Evolutionary conservation across 129 eudicot species (phyloP), one percentile per base, ranked within the genome.

Genomic region (Pseudognaphalium luteoalbum): DNA sequence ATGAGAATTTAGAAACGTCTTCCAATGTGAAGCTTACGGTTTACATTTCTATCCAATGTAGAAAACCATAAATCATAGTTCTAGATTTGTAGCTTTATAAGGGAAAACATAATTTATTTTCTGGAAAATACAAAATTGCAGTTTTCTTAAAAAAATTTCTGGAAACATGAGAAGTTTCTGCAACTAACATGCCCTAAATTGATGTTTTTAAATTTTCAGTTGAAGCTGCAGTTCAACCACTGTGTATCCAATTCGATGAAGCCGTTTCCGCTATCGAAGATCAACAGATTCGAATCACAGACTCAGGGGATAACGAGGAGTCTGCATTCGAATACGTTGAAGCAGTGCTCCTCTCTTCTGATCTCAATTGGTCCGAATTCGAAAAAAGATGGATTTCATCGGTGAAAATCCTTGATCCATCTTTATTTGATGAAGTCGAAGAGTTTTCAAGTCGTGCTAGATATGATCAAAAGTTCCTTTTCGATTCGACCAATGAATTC

Each of bases 341-440:
- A 77, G 99, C 96, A 1, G 99, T 95, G 70, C 82, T 91, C 44
- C 85, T 87, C 22, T 91, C 88, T 29, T 91, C 99, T 1, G 99
- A 85, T 71, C 88, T 95, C 77, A 91, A 85, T 39, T 91, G 97
- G 97, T 85, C 84, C 34, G 97, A 95, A 33, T 92, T 86, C 60
- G 88, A 87, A 34, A 56, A 69, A 60, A 86, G 96, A 74, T 85
- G 92, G 93, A 87, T 95, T 83, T 89, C 96, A 25, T 80, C 81
- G 0, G 77, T 71, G 20, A 81, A 84, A 70, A 77, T 91, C 22
- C 92, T 95, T 11, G 96, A 91, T 57, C 83, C 85, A 5, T 85
- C 94, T 61, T 74, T 95, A 82, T 86, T 91, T 30, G 89, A 95
- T 41, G 97, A 91, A 80, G 94, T 95, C 2, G 92, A 91, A 72